phyloP scores from a whole-genome alignment of 2,329 filamentous ascomycete species.

The Verruconis gallopava region DNA sequence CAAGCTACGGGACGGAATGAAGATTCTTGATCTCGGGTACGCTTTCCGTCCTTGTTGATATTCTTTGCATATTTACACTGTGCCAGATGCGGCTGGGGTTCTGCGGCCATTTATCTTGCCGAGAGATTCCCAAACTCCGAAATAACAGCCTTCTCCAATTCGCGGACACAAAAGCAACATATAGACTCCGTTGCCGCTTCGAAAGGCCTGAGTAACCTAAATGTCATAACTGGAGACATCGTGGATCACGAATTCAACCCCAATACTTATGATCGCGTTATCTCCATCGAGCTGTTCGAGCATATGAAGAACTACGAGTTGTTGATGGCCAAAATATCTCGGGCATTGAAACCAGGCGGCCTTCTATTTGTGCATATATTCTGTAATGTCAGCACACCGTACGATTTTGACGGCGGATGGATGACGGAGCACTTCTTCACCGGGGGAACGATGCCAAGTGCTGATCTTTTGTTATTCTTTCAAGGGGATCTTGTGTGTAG shows the following conservation, averaged over 20 bases:
- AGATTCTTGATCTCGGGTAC: constrained; percentile 49
- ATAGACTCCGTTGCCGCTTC: constrained; percentile 47
- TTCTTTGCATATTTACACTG: background rate
- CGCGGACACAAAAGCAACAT: constrained; percentile 52
- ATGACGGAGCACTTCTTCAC: constrained; percentile 65
- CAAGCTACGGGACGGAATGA: constrained; percentile 45
- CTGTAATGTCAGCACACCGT: constrained; percentile 49
- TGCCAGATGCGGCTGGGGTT: constrained; percentile 55
- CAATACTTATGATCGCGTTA: constrained; percentile 48
- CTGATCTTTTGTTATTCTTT: constrained; percentile 54
- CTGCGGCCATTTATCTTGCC: constrained; percentile 50
- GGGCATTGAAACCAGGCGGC: constrained; percentile 47
- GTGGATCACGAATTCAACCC: constrained; percentile 51
- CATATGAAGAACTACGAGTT: constrained; percentile 67
- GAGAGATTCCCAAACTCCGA: constrained; percentile 48
- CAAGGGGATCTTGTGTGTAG: constrained; percentile 47
- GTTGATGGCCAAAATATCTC: constrained; percentile 49
- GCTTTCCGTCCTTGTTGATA: constrained; percentile 8
- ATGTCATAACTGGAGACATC: constrained; percentile 53
- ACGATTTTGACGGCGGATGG: constrained; percentile 60
- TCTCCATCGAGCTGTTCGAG: constrained; percentile 61
- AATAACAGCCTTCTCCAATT: constrained; percentile 58
- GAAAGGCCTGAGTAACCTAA: constrained; percentile 47
- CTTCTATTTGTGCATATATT: constrained; percentile 62
- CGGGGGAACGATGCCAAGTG: constrained; percentile 57